phyloP scores from a whole-genome alignment of 164 flowering plant species.

The grape (Vitis vinifera) region DNA sequence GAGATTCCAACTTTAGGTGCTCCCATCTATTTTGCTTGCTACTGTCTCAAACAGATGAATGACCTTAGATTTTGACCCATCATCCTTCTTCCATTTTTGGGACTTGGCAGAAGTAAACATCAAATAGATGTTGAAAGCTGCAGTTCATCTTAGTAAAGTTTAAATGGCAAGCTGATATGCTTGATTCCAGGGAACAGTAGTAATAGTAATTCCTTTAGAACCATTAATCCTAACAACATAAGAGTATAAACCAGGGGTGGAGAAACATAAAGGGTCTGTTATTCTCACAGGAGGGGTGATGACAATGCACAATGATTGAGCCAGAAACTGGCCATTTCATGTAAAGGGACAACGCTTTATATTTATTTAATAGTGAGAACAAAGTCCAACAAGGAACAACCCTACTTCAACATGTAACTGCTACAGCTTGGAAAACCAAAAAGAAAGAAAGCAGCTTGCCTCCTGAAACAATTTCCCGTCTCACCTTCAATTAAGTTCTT shows the following conservation, averaged over 20 bases:
- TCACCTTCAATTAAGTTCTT: background rate
- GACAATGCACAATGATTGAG: too few species aligned
- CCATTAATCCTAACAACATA: background rate
- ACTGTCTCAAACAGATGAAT: too few species aligned
- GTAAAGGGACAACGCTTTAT: background rate
- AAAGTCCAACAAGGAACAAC: slow-evolving; percentile 6
- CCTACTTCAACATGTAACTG: slow-evolving; percentile 6
- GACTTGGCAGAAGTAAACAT: too few species aligned
- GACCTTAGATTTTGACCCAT: too few species aligned
- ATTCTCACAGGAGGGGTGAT: background rate
- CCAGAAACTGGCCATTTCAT: background rate
- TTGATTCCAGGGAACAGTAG: background rate
- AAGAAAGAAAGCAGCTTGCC: slow-evolving; percentile 1
- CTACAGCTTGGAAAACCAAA: slow-evolving; percentile 10
- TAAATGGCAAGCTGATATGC: too few species aligned
- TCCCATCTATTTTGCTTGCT: too few species aligned
- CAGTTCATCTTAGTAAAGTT: background rate
- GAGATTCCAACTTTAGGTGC: too few species aligned
- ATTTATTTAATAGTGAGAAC: slow-evolving; percentile 6
- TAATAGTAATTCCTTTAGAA: background rate
- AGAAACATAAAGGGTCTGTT: slow-evolving; percentile 1
- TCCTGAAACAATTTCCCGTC: slow-evolving; percentile 4
- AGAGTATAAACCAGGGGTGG: background rate
- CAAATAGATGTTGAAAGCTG: too few species aligned
- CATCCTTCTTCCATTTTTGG: too few species aligned